Evolutionary conservation across 805 yeast species (phyloP), one percentile per base, ranked within the genome.

Genomic region (Monosporozyma yasuniensis): DNA sequence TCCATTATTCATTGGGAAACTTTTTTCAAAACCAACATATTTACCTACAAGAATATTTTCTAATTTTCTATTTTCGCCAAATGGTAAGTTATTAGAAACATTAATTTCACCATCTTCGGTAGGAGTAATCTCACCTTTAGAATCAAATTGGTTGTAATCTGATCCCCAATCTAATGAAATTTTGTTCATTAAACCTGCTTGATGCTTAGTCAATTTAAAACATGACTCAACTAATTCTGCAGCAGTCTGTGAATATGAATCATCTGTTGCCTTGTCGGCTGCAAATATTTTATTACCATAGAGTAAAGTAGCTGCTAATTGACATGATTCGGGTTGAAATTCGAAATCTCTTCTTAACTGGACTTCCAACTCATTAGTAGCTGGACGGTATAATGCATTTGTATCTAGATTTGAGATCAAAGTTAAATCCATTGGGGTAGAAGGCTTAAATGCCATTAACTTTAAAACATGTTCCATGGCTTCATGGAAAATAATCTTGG

Each of bases 221-320:
- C 83, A 79, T 6, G 83, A 81, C 42, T 70, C 60, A 0, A 81
- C 70, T 9, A 80, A 50, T 38, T 69, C 62, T 19, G 61, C 64
- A 3, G 77, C 83, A n/a, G 67, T 52, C 12, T 64, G 64, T 14
- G 56, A 25, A 50, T 74, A 74, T 3, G 61, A 54, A 70, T 66
- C 22, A 18, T 27, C 28, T 14, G 10, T 12, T 2, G 35, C 12
- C 7, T 28, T 25, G 14, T 19, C 35, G 8, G 18, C 10, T 2
- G 35, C 7, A 14, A 42, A 47, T 22, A 47, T 16, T 30, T 30
- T 27, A 35, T 55, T 49, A 1, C 77, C 78, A 23, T 78, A 57
- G 0, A 77, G 77, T 56, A 74, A 66, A 72, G 76, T 76, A 2
- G 81, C 78, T 14, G 81, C 83, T 3, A 77, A 65, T 50, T 74